phyloP scores from a whole-genome alignment of 768 basidiomycete genomes.

The Leucosporidium yakuticum region DNA sequence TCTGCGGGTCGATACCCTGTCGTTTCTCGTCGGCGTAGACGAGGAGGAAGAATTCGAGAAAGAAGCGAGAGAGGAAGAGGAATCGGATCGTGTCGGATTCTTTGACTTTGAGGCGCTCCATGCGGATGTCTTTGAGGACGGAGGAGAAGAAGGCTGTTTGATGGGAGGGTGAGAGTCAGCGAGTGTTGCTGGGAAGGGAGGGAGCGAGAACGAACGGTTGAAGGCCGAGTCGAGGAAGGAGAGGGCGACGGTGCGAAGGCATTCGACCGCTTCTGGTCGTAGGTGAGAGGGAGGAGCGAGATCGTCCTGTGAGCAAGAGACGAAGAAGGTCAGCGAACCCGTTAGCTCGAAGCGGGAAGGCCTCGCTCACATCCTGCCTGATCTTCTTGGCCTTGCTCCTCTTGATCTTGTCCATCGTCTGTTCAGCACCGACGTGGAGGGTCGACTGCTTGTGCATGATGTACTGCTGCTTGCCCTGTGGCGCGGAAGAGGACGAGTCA shows the following conservation, averaged over 20 bases:
- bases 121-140: conserved; percentile 85
- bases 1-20: conserved; percentile 29
- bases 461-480: conserved; percentile 45
- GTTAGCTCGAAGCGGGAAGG: background rate
- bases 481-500: background rate
- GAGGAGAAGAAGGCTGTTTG: conserved; percentile 73
- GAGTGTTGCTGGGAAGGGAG: background rate
- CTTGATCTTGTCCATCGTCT: conserved; percentile 65
- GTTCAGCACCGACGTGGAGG: conserved; percentile 60
- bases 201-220: conserved; percentile 60
- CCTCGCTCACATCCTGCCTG: conserved; percentile 45
- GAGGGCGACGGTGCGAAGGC: conserved; percentile 61
- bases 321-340: background rate
- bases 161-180: background rate
- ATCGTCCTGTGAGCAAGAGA: conserved; percentile 30
- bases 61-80: conserved; percentile 81
- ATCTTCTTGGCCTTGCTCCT: conserved; percentile 52
- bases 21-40: conserved; percentile 50
- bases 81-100: conserved; percentile 90
- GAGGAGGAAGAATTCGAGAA: conserved; percentile 78
- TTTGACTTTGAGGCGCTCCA: conserved; percentile 83
- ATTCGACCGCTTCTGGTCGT: conserved; percentile 43
- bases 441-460: conserved; percentile 83
- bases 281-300: conserved; percentile 40
- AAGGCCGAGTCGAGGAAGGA: conserved; percentile 77